Evolutionary conservation across 805 yeast genomes (phyloP), one percentile per base, ranked within the genome.

Genomic region (Blastobotrys mokoenaii): DNA sequence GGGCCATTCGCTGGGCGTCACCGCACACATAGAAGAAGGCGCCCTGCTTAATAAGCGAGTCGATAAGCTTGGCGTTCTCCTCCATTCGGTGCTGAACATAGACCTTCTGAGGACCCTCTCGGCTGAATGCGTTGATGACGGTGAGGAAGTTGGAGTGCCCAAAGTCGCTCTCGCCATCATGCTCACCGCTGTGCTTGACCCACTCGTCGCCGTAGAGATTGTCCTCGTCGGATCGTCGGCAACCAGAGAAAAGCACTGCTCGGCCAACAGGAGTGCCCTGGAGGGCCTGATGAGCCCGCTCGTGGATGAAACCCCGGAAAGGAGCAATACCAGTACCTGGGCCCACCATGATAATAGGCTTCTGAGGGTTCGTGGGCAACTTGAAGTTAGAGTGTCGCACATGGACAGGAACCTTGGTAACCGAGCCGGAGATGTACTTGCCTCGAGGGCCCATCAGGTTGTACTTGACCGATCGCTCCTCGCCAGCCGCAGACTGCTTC

Each of bases 321-420:
- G 98, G 98, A 8, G 98, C 97, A 42, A 90, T 90, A 64, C 98
- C 98, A 2, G 98, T 93, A 53, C 98, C 98, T 39, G 98, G 97
- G 25, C 98, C 98, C 59, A 90, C 75, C 83, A 89, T 77, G 57
- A 90, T 87, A 17, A 90, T 74, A 14, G 97, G 97, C 29, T 81
- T 78, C 2, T 76, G 65, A 29, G 94, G 82, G 60, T 86, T 85
- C 6, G 88, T 73, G 16, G 98, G 98, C 52, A 93, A 73, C 71
- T 88, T 89, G 73, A 90, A 93, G 46, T 90, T 84, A 5, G 97
- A 89, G 66, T 93, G 87, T 67, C 97, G 85, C 40, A 93, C 83
- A 62, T 89, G 96, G 36, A 93, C 82, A 3, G 97, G 97, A 44
- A 88, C 71, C 58, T 82, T 84, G 41, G 63, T 48, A n/a, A n/a